A percentile compares a stretch with the other conserved stretches of the same genome.
These are phyloP conservation scores for Filosporella fistucella DNA, from an alignment of 495 filamentous ascomycete species.

Conservation along the genomic window DNA sequence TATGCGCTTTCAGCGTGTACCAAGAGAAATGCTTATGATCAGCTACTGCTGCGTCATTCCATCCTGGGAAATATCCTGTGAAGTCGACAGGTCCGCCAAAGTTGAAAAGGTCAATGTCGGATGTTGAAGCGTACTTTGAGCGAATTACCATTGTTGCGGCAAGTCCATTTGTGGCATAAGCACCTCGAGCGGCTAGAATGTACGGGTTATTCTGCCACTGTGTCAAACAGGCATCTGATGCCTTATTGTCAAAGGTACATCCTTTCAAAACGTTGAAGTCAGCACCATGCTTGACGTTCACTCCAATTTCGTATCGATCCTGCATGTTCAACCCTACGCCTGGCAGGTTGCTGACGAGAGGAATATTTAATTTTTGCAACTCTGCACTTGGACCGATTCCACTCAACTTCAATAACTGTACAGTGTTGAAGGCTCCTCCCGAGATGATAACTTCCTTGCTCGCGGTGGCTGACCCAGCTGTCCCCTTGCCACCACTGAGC, in stretches of 20 bases:
- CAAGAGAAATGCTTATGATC: constrained; percentile 39
- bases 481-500: no score
- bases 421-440: constrained; percentile 57
- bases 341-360: constrained; percentile 47
- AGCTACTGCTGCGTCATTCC: constrained; percentile 1
- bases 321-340: constrained; percentile 64
- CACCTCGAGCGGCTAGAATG: constrained; percentile 23
- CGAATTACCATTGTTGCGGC: constrained; percentile 42
- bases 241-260: constrained; percentile 41
- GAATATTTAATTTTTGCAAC: constrained; percentile 43
- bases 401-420: constrained; percentile 58
- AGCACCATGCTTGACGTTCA: constrained; percentile 35
- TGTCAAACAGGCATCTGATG: constrained; percentile 43
- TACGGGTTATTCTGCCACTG: constrained; percentile 32
- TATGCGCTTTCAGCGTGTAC: constrained; percentile 47
- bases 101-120: constrained; percentile 44
- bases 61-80: constrained; percentile 47
- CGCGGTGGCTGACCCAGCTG: constrained; percentile 22
- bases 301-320: constrained; percentile 54
- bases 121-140: constrained; percentile 31
- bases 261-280: constrained; percentile 37
- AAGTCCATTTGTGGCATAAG: constrained; percentile 46
- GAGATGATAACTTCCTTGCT: constrained; percentile 60
- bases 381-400: constrained; percentile 53
- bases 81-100: constrained; percentile 50